Conservation (phyloP, 2,329 filamentous ascomycete genomes). For the Arthroderma sp. region DNA sequence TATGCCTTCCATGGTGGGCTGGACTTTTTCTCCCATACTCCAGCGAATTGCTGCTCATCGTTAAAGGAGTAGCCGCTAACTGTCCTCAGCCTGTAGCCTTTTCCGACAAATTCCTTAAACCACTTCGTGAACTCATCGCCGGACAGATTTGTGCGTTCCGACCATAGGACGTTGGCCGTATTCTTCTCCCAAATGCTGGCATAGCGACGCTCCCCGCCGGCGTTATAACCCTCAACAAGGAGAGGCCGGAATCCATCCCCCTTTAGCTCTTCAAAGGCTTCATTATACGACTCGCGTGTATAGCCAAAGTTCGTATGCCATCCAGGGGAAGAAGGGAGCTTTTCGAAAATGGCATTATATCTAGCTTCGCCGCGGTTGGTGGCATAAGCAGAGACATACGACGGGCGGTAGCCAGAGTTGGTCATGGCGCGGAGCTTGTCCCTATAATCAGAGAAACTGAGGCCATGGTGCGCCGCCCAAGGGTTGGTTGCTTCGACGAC, state of each 20-base stretch:
- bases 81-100: background rate
- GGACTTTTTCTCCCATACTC: conserved; percentile 7
- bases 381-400: background rate
- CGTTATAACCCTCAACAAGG: conserved; percentile 11
- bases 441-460: background rate
- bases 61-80: background rate
- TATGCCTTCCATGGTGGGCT: conserved; percentile 7
- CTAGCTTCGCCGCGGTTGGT: background rate
- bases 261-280: conserved; percentile 7
- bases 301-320: conserved; percentile 9
- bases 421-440: background rate
- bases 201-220: conserved; percentile 9
- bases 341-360: conserved; percentile 10
- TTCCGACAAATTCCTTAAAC: background rate
- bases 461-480: background rate
- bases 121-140: background rate
- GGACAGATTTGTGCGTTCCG: background rate
- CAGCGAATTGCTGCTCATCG: conserved; percentile 3
- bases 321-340: background rate
- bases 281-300: conserved; percentile 3
- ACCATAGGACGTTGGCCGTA: background rate
- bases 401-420: background rate
- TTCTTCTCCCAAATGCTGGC: conserved; percentile 12
- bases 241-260: conserved; percentile 11
- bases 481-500: background rate